Evolutionary conservation across 179 eudicot species (phyloP), one percentile per base, ranked within the genome.

Genomic region (Pouteria campechiana): DNA sequence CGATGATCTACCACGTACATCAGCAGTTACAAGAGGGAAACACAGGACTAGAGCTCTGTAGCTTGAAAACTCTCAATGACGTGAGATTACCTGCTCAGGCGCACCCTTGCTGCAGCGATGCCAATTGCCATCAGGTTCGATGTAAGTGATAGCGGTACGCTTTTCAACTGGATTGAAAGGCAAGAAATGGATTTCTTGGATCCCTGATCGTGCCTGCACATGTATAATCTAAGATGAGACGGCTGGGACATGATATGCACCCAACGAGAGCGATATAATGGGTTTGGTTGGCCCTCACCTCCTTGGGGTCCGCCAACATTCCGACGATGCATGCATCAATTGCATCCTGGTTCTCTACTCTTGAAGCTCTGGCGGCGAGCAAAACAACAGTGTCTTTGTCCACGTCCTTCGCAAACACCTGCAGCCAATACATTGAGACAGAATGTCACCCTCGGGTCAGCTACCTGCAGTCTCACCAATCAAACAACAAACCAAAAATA

Each of bases 281-380:
- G n/a, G 9, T 11, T n/a, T 27, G 25, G 6, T 40, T 13, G 17
- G 25, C 22, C 12, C 44, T 42, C 41, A 73, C 89, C 81, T 85
- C 95, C 58, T 68, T 85, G 11, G 95, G 88, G 58, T 85, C 92
- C 7, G 78, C 79, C 46, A 85, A 60, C 92, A 81, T 81, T 30
- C 79, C 81, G 6, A 85, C 95, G 51, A 85, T 85, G 52, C 88
- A 85, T 25, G 95, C 72, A 70, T 85, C 95, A 21, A 85, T 85
- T 20, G 95, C 93, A 46, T 85, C 95, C 38, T 85, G 95, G 47
- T 81, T 85, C 49, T 85, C 95, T 22, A 75, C 74, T 57, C 95
- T 81, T 20, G 95, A 85, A 46, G 95, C 95, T 61, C 93, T 73
- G 20, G 95, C 88, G 11, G 74, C 93, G 2, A 65, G 53, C 20